Conservation (phyloP, 148 eudicot species). For the Nyssa sinensis region DNA sequence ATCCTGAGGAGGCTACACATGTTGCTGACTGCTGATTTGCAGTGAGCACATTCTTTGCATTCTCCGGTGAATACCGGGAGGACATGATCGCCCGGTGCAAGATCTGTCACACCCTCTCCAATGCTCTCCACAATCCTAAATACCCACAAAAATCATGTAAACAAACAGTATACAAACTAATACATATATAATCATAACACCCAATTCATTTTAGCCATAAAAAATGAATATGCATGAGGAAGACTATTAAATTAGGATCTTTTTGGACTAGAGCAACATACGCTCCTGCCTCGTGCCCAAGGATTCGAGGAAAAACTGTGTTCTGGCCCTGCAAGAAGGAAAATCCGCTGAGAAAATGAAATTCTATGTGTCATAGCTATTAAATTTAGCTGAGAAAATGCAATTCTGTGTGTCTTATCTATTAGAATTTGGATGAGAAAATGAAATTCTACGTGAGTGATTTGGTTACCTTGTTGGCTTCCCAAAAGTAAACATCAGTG, state of each 20-base stretch:
- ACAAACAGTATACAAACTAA: no score
- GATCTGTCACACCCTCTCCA: constrained; percentile 59
- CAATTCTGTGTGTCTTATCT: not conserved
- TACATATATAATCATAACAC: not conserved
- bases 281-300: not conserved
- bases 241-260: not conserved
- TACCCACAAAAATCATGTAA: not conserved
- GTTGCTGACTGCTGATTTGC: not conserved
- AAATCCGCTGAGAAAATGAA: no score
- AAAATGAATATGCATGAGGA: not conserved
- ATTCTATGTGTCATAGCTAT: not conserved
- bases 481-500: constrained; percentile 86
- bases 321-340: not conserved
- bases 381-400: no score
- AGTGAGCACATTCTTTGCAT: not conserved
- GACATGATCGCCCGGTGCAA: not conserved
- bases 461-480: constrained; percentile 51
- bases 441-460: no score
- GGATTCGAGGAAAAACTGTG: not conserved
- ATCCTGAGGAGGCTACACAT: not conserved
- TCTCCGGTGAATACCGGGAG: not conserved
- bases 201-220: not conserved
- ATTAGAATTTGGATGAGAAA: constrained; percentile 8
- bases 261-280: not conserved
- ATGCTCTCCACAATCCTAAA: constrained; percentile 71